Evolutionary conservation across 768 basidiomycete genomes (phyloP).

Genomic region (Pisolithus orientalis): DNA sequence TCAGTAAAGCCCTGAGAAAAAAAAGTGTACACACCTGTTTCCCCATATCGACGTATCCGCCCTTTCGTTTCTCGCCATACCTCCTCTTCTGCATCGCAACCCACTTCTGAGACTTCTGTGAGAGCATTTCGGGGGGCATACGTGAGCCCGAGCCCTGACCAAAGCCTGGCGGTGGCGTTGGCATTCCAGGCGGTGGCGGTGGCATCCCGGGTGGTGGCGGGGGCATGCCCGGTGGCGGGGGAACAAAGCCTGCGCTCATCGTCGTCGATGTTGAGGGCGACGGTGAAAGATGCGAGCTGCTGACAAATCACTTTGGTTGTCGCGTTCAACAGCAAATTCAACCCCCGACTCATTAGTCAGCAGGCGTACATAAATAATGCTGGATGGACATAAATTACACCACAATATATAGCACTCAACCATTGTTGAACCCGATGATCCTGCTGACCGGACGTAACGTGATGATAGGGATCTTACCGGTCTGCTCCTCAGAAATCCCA

Average conservation of each 20-base stretch:
- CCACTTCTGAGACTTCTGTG: slow-evolving; percentile 96
- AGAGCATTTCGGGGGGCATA: slow-evolving; percentile 64
- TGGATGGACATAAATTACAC: background rate
- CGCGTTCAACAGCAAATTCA: slow-evolving; percentile 8
- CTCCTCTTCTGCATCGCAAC: slow-evolving; percentile 88
- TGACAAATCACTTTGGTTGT: slow-evolving; percentile 16
- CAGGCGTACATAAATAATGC: background rate
- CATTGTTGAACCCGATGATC: slow-evolving; percentile 49
- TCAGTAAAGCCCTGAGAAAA: background rate
- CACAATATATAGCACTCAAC: background rate
- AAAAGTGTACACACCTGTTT: slow-evolving; percentile 63
- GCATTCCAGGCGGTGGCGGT: slow-evolving; percentile 37
- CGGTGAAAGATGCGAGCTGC: slow-evolving; percentile 14
- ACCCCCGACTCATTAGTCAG: slow-evolving; percentile 13
- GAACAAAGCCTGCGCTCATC: slow-evolving; percentile 27
- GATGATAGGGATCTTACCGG: slow-evolving; percentile 47
- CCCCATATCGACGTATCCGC: slow-evolving; percentile 86
- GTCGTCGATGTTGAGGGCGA: slow-evolving; percentile 23
- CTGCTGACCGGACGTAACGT: slow-evolving; percentile 52
- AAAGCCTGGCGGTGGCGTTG: slow-evolving; percentile 26
- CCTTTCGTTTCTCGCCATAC: slow-evolving; percentile 87
- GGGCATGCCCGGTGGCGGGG: slow-evolving; percentile 39
- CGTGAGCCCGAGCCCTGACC: slow-evolving; percentile 32
- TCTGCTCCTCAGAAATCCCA: slow-evolving; percentile 32
- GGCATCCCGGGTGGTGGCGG: slow-evolving; percentile 30